These are phyloP conservation scores for Stachybotrys echinatus DNA, from an alignment of 2,329 filamentous ascomycete species.

Conservation along the genomic window DNA sequence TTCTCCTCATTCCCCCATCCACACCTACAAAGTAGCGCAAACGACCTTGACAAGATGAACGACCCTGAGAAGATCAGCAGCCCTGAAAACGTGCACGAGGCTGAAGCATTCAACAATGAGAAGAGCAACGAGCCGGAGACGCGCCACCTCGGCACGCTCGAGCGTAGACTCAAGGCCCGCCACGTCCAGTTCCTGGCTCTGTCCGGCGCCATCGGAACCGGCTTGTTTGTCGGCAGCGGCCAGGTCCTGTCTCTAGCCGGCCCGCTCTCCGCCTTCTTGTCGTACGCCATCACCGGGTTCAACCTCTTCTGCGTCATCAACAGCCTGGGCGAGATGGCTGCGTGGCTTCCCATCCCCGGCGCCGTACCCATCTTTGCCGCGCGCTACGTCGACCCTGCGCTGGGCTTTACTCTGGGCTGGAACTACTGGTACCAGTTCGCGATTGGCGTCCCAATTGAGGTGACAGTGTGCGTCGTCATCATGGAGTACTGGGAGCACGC, in stretches of 20 bases:
- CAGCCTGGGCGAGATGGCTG: conserved; percentile 52
- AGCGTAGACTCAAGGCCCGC: conserved; percentile 32
- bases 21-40: no score
- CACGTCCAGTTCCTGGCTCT: conserved; percentile 37
- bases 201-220: conserved; percentile 36
- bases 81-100: no score
- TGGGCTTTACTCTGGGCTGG: conserved; percentile 21
- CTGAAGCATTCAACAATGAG: no score
- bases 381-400: conserved; percentile 40
- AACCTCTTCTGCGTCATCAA: conserved; percentile 44
- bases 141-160: conserved; percentile 27
- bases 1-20: no score
- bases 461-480: conserved; percentile 39
- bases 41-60: no score
- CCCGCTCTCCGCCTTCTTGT: conserved; percentile 34
- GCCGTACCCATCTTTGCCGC: conserved; percentile 44
- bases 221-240: conserved; percentile 38
- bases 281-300: conserved; percentile 37
- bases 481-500: conserved; percentile 36
- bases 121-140: conserved; percentile 14
- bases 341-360: conserved; percentile 55
- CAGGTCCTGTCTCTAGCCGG: conserved; percentile 36
- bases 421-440: conserved; percentile 48
- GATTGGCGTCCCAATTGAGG: conserved; percentile 42
- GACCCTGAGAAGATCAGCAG: no score